Evolutionary conservation across 768 basidiomycete species (phyloP), one percentile per base, ranked within the genome.

Genomic region (Leucosporidium scottii): DNA sequence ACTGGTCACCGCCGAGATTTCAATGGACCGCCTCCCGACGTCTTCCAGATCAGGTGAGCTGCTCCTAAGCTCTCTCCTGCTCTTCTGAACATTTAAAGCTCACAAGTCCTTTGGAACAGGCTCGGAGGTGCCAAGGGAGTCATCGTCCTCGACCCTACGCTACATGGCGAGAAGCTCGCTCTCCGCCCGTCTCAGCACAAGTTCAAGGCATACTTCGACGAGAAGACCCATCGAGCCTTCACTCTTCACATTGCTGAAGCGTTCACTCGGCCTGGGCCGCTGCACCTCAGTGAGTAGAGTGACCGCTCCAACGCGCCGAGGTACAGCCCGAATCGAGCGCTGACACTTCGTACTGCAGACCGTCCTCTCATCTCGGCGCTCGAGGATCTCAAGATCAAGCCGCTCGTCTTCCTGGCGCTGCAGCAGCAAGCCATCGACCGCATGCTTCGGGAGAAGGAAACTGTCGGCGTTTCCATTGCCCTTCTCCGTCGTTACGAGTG

Each of bases 91-190:
- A n/a, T n/a, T n/a, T n/a, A n/a, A n/a, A n/a, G n/a, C n/a, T n/a
- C n/a, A n/a, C n/a, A n/a, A 34, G 5, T 10, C 34, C 39, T 44
- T 44, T 44, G 2, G 39, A 9, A 17, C 13, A 44, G 39, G 15
- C n/a, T 70, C 36, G 62, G 69, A 5, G 69, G 69, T 0, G 31
- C 20, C 47, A 70, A 66, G 58, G 69, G 69, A 2, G 34, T 58
- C 25, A 27, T 70, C 36, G 65, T 36, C 2, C 25, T 70, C 31
- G 69, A 70, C 59, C 10, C 55, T 9, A 0, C 1, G 23, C 69
- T 55, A 34, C 13, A 27, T 20, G 61, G 50, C 8, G 39, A 44
- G 39, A 44, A 44, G 39, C 39, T 44, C 39, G 39, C 39, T 44
- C 39, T 44, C 15, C 39, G 39, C 2, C 39, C 39, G 8, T 44